These are phyloP conservation scores for Hypoxylon sp. DNA, from an alignment of 2,329 filamentous ascomycete species.

Conservation along the genomic window DNA sequence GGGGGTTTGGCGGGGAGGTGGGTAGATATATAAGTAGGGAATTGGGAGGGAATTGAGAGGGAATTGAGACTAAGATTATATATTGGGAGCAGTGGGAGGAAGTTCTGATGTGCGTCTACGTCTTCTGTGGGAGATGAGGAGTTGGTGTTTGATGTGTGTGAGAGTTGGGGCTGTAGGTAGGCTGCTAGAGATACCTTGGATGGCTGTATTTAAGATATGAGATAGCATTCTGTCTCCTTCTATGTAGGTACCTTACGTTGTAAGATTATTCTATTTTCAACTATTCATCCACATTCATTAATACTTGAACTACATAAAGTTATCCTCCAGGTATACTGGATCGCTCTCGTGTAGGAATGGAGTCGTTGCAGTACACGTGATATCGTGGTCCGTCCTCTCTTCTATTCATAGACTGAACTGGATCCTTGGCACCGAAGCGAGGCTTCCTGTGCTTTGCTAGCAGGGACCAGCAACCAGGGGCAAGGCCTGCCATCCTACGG, in stretches of 20 bases:
- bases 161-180: too few relatives aligned
- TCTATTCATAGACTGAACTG: conserved; percentile 1
- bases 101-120: too few relatives aligned
- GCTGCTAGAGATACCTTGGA: background rate
- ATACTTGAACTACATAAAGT: background rate
- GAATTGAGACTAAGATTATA: too few relatives aligned
- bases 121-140: background rate
- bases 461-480: background rate
- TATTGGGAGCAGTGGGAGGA: too few relatives aligned
- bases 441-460: background rate
- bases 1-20: too few relatives aligned
- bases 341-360: background rate
- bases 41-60: background rate
- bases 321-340: background rate
- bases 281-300: background rate
- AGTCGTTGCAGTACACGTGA: background rate
- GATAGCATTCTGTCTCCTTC: too few relatives aligned
- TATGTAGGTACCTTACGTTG: background rate
- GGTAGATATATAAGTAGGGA: background rate
- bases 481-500: background rate
- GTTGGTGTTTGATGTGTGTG: background rate
- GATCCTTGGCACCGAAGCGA: background rate
- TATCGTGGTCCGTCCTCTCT: conserved; percentile 1
- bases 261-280: background rate
- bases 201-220: background rate